phyloP scores from a whole-genome alignment of 805 yeast genomes.

The Saccharomycopsis microspora region DNA sequence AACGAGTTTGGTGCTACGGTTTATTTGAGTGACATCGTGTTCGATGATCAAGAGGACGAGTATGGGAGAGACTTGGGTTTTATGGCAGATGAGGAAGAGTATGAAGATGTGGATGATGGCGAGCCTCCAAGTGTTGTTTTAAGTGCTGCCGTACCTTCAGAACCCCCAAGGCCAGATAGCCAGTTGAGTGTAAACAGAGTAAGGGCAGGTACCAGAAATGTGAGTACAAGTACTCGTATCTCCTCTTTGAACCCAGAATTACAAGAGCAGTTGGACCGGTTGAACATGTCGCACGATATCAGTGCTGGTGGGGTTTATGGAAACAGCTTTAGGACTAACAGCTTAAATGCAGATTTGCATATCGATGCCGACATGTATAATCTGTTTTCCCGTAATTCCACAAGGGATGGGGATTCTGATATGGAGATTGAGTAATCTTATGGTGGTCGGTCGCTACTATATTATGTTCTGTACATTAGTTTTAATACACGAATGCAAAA shows the following conservation, averaged over 20 bases:
- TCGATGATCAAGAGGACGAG: slow-evolving; percentile 1
- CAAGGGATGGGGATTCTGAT: slow-evolving; percentile 7
- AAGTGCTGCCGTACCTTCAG: too few relatives aligned
- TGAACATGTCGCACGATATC: not conserved
- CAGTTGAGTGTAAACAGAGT: too few relatives aligned
- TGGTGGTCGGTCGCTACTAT: not conserved
- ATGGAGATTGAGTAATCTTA: slow-evolving; percentile 11
- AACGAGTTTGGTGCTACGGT: slow-evolving; percentile 2
- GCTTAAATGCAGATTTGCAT: not conserved
- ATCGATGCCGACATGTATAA: not conserved
- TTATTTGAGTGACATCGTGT: not conserved
- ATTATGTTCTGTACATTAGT: not conserved
- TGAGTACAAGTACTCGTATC: slow-evolving; percentile 14
- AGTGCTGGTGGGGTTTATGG: not conserved
- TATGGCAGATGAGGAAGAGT: slow-evolving; percentile 15
- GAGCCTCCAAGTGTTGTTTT: too few relatives aligned
- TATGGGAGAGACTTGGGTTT: slow-evolving; percentile 4
- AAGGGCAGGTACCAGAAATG: slow-evolving; percentile 5
- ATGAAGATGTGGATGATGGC: slow-evolving; percentile 4
- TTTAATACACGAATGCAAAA: not conserved
- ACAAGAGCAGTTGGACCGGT: not conserved
- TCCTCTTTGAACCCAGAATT: slow-evolving; percentile 9
- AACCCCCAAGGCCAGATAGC: too few relatives aligned
- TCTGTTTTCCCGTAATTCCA: slow-evolving; percentile 13
- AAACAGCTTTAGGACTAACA: slow-evolving; percentile 2